A percentile compares a stretch with the other conserved stretches of the same genome.
Conservation (phyloP, 169 alveolate species). For the Cyclospora cayetanensis region DNA sequence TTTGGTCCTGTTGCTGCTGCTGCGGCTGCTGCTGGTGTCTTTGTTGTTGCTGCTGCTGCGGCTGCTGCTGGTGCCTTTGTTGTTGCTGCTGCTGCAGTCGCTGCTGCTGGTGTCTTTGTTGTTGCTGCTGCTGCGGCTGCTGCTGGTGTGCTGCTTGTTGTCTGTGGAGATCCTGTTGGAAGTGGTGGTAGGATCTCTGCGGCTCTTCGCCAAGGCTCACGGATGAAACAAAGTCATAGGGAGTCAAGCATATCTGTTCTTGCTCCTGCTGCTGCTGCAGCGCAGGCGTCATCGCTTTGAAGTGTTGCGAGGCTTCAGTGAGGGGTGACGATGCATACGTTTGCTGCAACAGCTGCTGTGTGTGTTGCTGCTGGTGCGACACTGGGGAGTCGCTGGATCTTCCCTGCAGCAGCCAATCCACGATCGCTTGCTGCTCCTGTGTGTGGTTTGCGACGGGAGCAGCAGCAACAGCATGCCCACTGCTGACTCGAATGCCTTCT, state of each 20-base stretch:
- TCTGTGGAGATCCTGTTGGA: not conserved
- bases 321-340: not conserved
- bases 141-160: not conserved
- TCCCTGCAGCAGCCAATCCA: constrained; percentile 5
- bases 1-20: not conserved
- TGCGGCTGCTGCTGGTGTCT: not conserved
- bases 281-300: not conserved
- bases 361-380: not conserved
- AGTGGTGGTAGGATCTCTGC: not conserved
- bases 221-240: not conserved
- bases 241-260: not conserved
- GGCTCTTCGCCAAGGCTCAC: not conserved
- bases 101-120: not conserved
- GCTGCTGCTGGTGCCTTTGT: constrained; percentile 13
- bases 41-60: constrained; percentile 10
- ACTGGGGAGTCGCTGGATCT: constrained; percentile 4
- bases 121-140: not conserved
- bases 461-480: constrained; percentile 12
- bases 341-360: not conserved
- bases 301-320: not conserved
- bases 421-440: not conserved
- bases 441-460: not conserved
- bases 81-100: not conserved
- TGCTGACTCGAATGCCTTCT: not conserved
- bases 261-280: not conserved